phyloP scores from a whole-genome alignment of 768 basidiomycete genomes.

The Suillus plorans region DNA sequence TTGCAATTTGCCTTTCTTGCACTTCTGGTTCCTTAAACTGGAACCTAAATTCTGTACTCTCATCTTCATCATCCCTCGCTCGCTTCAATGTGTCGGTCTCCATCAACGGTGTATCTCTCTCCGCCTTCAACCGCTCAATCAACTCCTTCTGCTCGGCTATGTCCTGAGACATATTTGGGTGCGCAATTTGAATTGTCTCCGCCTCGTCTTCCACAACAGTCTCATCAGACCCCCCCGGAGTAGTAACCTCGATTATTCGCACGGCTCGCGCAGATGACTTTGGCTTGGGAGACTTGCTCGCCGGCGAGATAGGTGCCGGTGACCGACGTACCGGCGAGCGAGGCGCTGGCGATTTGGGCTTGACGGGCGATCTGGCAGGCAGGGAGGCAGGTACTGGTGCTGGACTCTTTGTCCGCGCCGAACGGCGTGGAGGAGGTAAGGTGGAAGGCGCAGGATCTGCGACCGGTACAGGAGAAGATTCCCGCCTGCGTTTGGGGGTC shows the following conservation, averaged over 20 bases:
- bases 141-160: slow-evolving; percentile 76
- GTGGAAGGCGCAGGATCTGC: slow-evolving; percentile 17
- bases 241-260: slow-evolving; percentile 35
- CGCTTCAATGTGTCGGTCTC: slow-evolving; percentile 41
- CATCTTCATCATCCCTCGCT: slow-evolving; percentile 43
- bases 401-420: slow-evolving; percentile 43
- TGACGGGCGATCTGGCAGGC: neutral
- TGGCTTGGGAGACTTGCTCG: slow-evolving; percentile 36
- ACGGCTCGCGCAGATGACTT: slow-evolving; percentile 20
- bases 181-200: slow-evolving; percentile 56
- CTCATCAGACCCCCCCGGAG: slow-evolving; percentile 59
- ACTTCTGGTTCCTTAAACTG: slow-evolving; percentile 69
- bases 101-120: slow-evolving; percentile 43
- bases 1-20: slow-evolving; percentile 54
- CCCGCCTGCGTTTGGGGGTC: slow-evolving; percentile 65
- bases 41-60: slow-evolving; percentile 51
- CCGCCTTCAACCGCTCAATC: slow-evolving; percentile 68
- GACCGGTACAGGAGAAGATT: slow-evolving; percentile 44
- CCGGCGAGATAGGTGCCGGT: slow-evolving; percentile 31
- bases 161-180: slow-evolving; percentile 66
- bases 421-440: slow-evolving; percentile 43
- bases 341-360: slow-evolving; percentile 33
- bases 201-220: slow-evolving; percentile 66
- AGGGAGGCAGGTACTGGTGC: slow-evolving; percentile 23
- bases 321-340: slow-evolving; percentile 32